These are phyloP conservation scores for Mycothermus thermophilus DNA, from an alignment of 495 filamentous ascomycete species.

Conservation along the genomic window DNA sequence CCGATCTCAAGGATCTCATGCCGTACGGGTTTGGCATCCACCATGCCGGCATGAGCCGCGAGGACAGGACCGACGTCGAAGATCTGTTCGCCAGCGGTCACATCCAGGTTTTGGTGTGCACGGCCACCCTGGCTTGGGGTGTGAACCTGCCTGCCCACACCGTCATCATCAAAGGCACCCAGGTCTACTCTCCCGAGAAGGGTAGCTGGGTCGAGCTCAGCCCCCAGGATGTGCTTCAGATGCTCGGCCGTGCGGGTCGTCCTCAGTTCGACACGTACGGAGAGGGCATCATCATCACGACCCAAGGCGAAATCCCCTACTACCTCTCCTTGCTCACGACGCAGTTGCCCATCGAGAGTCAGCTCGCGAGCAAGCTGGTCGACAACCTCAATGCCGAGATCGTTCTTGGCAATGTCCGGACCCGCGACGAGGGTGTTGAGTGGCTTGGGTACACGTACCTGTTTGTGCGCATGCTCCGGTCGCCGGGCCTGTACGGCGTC, in stretches of 20 bases:
- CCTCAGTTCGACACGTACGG: conserved; percentile 97
- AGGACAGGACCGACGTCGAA: conserved; percentile 87
- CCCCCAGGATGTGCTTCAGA: conserved; percentile 94
- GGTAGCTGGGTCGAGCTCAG: conserved; percentile 97
- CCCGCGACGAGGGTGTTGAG: conserved; percentile 85
- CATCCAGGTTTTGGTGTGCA: conserved; percentile 93
- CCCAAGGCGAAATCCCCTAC: conserved; percentile 86
- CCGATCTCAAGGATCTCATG: conserved; percentile 84
- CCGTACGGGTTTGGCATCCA: conserved; percentile 97
- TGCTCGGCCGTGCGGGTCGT: conserved; percentile 92
- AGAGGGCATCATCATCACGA: conserved; percentile 97
- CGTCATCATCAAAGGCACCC: conserved; percentile 94
- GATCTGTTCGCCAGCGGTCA: conserved; percentile 82
- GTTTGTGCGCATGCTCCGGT: conserved; percentile 94
- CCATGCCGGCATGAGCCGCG: conserved; percentile 89
- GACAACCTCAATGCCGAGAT: conserved; percentile 97
- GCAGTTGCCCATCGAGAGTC: conserved; percentile 94
- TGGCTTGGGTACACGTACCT: conserved; percentile 99
- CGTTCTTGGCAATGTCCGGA: conserved; percentile 89
- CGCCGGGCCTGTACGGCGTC: conserved; percentile 89
- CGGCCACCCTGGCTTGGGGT: conserved; percentile 91
- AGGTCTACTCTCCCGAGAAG: conserved; percentile 96
- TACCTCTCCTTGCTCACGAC: conserved; percentile 94
- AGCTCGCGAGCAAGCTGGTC: conserved; percentile 81
- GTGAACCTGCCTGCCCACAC: conserved; percentile 91